Evolutionary conservation across 2,329 filamentous ascomycete species (phyloP).

Genomic region (Phialophora verrucosa): DNA sequence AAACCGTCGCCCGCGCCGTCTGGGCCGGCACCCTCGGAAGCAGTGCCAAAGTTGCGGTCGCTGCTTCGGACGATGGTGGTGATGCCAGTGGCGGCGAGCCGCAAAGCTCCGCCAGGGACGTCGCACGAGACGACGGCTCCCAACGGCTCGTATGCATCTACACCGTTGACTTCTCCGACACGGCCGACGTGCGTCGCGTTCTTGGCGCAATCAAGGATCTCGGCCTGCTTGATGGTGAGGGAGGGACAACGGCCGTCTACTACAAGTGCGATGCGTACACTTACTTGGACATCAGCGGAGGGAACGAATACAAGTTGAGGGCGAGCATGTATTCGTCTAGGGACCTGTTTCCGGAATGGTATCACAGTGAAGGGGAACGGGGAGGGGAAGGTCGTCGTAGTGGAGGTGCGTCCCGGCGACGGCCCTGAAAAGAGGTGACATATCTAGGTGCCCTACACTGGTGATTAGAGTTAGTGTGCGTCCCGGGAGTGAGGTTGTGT

Average conservation of each 20-base stretch:
- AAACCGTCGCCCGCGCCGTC: constrained; percentile 68
- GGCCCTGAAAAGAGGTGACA: background rate
- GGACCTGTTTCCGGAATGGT: constrained; percentile 45
- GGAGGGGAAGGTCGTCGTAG: background rate
- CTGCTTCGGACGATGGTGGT: constrained; percentile 35
- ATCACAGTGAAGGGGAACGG: background rate
- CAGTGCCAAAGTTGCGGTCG: constrained; percentile 73
- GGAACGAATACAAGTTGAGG: constrained; percentile 67
- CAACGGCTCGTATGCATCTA: constrained; percentile 75
- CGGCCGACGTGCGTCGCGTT: constrained; percentile 71
- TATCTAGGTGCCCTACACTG: background rate
- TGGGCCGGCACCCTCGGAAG: constrained; percentile 72
- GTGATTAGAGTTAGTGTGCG: background rate
- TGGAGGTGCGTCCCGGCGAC: background rate
- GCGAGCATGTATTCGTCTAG: constrained; percentile 55
- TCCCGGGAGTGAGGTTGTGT: background rate
- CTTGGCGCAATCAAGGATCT: constrained; percentile 66
- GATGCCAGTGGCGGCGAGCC: background rate
- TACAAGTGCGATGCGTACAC: constrained; percentile 80
- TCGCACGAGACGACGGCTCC: constrained; percentile 33
- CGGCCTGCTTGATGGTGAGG: constrained; percentile 57
- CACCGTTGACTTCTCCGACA: constrained; percentile 74
- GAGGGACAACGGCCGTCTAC: constrained; percentile 59
- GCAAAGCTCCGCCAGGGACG: constrained; percentile 35
- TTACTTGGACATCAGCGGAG: constrained; percentile 65